Conservation (phyloP, 1,139 yeast genomes). For the Waltiozyma sp. region DNA sequence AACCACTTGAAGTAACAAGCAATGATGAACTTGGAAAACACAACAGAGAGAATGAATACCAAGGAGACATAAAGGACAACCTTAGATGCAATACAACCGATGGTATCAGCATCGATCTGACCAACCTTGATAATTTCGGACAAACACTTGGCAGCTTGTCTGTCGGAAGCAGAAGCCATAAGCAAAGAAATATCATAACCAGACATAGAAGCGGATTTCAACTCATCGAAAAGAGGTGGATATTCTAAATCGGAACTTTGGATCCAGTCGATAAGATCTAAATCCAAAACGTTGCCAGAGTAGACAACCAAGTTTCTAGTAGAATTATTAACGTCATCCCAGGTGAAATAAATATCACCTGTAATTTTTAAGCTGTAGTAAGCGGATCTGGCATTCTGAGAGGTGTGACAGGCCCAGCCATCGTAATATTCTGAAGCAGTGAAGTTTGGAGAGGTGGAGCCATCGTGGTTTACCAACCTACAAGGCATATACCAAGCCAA, state of each 20-base stretch:
- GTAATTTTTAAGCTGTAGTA: slow-evolving; percentile 49
- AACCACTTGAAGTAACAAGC: slow-evolving; percentile 89
- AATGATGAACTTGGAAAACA: slow-evolving; percentile 61
- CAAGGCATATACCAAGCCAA: slow-evolving; percentile 98
- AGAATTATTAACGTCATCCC: slow-evolving; percentile 75
- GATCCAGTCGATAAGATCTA: slow-evolving; percentile 67
- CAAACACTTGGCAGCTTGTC: slow-evolving; percentile 70
- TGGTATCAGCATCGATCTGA: slow-evolving; percentile 73
- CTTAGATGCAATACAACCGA: slow-evolving; percentile 92
- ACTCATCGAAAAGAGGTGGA: slow-evolving; percentile 58
- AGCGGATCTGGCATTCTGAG: slow-evolving; percentile 51
- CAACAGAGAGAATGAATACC: slow-evolving; percentile 75
- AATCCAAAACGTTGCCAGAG: slow-evolving; percentile 79
- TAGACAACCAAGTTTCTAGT: slow-evolving; percentile 73
- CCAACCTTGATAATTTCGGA: slow-evolving; percentile 88
- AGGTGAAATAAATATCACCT: slow-evolving; percentile 79
- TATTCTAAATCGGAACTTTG: slow-evolving; percentile 55
- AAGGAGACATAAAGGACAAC: slow-evolving; percentile 73
- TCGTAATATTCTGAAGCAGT: slow-evolving; percentile 46
- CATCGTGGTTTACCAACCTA: slow-evolving; percentile 56
- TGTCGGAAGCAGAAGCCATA: slow-evolving; percentile 57
- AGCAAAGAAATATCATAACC: slow-evolving; percentile 80
- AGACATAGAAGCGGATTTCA: slow-evolving; percentile 45
- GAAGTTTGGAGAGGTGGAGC: slow-evolving; percentile 53
- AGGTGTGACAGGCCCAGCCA: slow-evolving; percentile 92